Evolutionary conservation across 1,139 yeast species (phyloP), one percentile per base, ranked within the genome.

Genomic region (Yamadazyma triangularis): DNA sequence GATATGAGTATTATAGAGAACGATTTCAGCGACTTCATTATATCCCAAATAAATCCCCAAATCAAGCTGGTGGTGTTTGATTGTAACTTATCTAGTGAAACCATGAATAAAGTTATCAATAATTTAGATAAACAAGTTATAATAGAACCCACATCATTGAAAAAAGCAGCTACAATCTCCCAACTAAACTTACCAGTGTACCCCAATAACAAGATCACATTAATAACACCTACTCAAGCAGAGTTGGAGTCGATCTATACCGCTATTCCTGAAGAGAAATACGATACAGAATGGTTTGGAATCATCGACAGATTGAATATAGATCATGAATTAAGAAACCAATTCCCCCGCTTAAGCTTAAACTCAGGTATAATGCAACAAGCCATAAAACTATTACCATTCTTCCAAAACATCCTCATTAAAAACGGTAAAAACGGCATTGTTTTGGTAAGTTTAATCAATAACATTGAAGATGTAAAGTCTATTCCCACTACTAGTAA

Each of bases 91-190:
- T 70, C 82, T 1, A 45, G 54, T 0, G 48, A 47, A 0, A 60
- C 70, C 8, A 58, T 75, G 36, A 47, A 57, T 13, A 48, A 56
- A 5, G 60, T 79, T 0, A 38, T 79, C 1, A 42, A 48, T 3
- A 39, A 39, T 13, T 32, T 45, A 0, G 42, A 47, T 8, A 41
- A 55, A 2, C 27, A 35, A 15, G 55, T 80, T 2, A 60, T 82
- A 2, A 64, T 80, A 37, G 96, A 87, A 42, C 96, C 96, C 2
- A 86, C 95, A 0, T 81, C 93, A 1, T 65, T 60, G 2, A 66
- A 76, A 2, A 86, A 86, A 45, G 70, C 87, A 2, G 39, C 44
- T 1, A 58, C 65, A 34, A 40, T 75, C 2, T 56, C 65, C 0
- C 26, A 52, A 27, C 31, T 58, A 2, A 27, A 45, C 12, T 35